A percentile compares a stretch with the other conserved stretches of the same genome.
phyloP scores from a whole-genome alignment of 495 filamentous ascomycete species.

The Aspergillus diversus region DNA sequence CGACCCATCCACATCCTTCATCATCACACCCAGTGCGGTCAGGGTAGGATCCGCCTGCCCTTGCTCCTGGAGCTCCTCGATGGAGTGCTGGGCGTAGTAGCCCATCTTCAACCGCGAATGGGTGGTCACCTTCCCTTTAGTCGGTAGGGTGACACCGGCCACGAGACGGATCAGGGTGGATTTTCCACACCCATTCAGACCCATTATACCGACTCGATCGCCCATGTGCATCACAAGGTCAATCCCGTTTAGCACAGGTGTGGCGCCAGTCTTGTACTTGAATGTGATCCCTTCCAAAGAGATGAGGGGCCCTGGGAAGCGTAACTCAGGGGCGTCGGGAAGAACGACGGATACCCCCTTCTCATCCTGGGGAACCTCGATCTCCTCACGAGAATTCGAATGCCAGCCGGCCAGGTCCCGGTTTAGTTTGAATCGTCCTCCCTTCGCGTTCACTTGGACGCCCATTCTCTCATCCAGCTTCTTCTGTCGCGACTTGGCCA shows the following conservation, averaged over 20 bases:
- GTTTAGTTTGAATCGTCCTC: constrained; percentile 77
- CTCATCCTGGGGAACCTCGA: constrained; percentile 72
- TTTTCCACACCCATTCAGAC: constrained; percentile 76
- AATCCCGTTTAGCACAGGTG: constrained; percentile 57
- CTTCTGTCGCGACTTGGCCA: constrained; percentile 78
- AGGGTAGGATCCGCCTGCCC: constrained; percentile 49
- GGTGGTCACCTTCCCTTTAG: constrained; percentile 57
- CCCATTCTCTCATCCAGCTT: constrained; percentile 81
- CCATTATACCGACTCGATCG: constrained; percentile 72
- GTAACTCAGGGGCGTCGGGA: constrained; percentile 64
- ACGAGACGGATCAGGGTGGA: constrained; percentile 68
- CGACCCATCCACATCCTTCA: constrained; percentile 44
- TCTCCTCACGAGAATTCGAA: constrained; percentile 57
- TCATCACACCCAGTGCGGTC: constrained; percentile 65
- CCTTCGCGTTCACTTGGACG: constrained; percentile 68
- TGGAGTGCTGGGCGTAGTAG: constrained; percentile 78
- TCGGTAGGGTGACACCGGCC: constrained; percentile 42
- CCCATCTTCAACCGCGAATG: constrained; percentile 70
- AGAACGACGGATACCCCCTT: constrained; percentile 58
- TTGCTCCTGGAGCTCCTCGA: constrained; percentile 63
- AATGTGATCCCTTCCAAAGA: constrained; percentile 68
- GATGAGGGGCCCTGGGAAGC: constrained; percentile 73
- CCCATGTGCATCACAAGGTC: constrained; percentile 67
- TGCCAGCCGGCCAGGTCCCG: constrained; percentile 69
- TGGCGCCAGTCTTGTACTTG: constrained; percentile 50